These are phyloP conservation scores for Dictyostelium purpureum DNA, from an alignment of 78 protist species.

Conservation along the genomic window DNA sequence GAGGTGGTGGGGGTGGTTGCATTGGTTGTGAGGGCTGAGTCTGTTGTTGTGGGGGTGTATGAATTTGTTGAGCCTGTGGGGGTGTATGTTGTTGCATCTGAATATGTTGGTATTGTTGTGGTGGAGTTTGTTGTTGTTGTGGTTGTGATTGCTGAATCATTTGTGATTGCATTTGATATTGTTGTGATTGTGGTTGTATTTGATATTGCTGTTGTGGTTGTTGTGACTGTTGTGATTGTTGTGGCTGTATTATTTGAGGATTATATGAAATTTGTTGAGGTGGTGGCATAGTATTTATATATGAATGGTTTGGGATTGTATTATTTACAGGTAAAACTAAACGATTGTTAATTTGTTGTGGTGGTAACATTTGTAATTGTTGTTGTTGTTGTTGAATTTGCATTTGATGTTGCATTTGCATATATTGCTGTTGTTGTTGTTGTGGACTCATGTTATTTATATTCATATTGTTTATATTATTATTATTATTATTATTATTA, in stretches of 20 bases:
- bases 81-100: not conserved
- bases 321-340: conserved; percentile 11
- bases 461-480: not conserved
- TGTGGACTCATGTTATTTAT: not conserved
- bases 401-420: not conserved
- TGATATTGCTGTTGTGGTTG: conserved; percentile 8
- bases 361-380: not conserved
- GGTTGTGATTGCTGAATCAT: not conserved
- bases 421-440: conserved; percentile 8
- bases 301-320: no score
- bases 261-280: not conserved
- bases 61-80: not conserved
- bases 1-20: not conserved
- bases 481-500: not conserved
- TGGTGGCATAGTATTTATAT: not conserved
- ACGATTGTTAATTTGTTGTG: not conserved
- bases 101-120: not conserved
- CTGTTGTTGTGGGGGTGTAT: not conserved
- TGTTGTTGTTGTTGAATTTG: not conserved
- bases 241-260: not conserved
- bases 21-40: not conserved
- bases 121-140: not conserved
- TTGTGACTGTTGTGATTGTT: not conserved
- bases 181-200: not conserved
- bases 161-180: not conserved